A percentile compares a stretch with the other conserved stretches of the same genome.
Conservation (phyloP, 2,329 filamentous ascomycete species). For the Rachicladosporium sp. region DNA sequence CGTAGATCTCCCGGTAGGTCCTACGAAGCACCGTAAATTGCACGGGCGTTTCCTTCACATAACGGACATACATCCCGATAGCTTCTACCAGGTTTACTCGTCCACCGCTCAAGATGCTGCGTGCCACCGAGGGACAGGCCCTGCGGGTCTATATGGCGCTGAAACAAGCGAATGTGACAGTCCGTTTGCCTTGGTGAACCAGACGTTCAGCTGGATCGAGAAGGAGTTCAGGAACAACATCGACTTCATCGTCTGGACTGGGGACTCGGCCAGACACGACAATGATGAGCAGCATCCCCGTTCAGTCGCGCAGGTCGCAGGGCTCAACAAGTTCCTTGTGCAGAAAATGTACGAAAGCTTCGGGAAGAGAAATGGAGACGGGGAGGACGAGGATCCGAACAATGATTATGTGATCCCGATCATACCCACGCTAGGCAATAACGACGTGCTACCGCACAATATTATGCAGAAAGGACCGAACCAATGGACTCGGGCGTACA, state of each 20-base stretch:
- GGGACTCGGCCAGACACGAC: constrained; percentile 28
- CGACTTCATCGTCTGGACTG: constrained; percentile 29
- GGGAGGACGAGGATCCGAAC: not conserved
- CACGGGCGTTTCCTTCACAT: constrained; percentile 73
- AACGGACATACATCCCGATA: constrained; percentile 87
- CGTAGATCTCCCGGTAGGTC: too few relatives aligned
- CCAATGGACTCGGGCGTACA: constrained; percentile 66
- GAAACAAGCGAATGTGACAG: constrained; percentile 84
- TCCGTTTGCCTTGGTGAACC: constrained; percentile 66
- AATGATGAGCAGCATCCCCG: constrained; percentile 50
- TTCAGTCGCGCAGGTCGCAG: constrained; percentile 58
- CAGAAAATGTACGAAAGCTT: constrained; percentile 68
- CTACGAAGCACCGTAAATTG: constrained; percentile 15
- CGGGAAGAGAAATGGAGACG: constrained; percentile 38
- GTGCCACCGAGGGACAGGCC: constrained; percentile 69
- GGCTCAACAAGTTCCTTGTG: constrained; percentile 63
- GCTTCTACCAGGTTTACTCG: constrained; percentile 68
- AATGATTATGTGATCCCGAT: not conserved
- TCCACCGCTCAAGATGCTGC: constrained; percentile 55
- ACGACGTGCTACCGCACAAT: constrained; percentile 88
- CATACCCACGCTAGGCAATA: constrained; percentile 30
- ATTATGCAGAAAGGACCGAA: constrained; percentile 81
- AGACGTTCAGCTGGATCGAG: constrained; percentile 80
- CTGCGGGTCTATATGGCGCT: constrained; percentile 70
- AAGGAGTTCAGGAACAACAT: constrained; percentile 24